Evolutionary conservation across 2,329 filamentous ascomycete species (phyloP).

Genomic region (Diaporthe australafricana): DNA sequence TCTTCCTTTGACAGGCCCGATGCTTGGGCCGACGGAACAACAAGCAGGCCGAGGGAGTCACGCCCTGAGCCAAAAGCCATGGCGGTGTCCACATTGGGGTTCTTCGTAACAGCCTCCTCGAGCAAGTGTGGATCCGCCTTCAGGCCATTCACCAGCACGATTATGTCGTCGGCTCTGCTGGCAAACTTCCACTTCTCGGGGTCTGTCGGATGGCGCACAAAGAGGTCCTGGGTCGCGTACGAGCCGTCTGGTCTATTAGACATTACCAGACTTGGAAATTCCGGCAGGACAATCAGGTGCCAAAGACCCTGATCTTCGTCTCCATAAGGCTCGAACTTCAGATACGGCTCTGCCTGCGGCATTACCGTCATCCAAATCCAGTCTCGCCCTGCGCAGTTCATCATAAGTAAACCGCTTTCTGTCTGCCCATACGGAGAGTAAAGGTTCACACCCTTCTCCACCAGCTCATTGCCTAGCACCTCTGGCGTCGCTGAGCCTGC

Average conservation of each 20-base stretch:
- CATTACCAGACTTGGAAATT: background rate
- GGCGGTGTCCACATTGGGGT: background rate
- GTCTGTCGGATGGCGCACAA: slow-evolving; percentile 47
- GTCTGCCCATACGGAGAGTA: slow-evolving; percentile 16
- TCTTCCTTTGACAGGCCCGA: background rate
- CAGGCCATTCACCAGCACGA: slow-evolving; percentile 53
- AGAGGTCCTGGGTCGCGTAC: slow-evolving; percentile 25
- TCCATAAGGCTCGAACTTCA: slow-evolving; percentile 22
- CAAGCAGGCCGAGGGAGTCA: slow-evolving; percentile 19
- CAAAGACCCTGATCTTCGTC: slow-evolving; percentile 13
- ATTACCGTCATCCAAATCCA: slow-evolving; percentile 14
- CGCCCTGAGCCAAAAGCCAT: slow-evolving; percentile 26
- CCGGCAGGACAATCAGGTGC: slow-evolving; percentile 13
- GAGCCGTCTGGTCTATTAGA: slow-evolving; percentile 28
- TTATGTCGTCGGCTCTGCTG: slow-evolving; percentile 51
- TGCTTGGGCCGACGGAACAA: slow-evolving; percentile 3
- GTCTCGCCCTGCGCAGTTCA: background rate
- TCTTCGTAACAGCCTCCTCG: slow-evolving; percentile 10
- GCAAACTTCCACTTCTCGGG: slow-evolving; percentile 53
- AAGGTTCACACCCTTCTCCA: background rate
- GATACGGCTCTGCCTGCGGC: background rate
- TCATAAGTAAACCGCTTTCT: slow-evolving; percentile 12
- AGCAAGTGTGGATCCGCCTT: slow-evolving; percentile 42
- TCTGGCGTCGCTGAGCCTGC: slow-evolving; percentile 21
- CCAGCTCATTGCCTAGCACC: background rate